Evolutionary conservation across 306 rosid species (phyloP), one percentile per base, ranked within the genome.

Genomic region (Spatholobus suberectus): DNA sequence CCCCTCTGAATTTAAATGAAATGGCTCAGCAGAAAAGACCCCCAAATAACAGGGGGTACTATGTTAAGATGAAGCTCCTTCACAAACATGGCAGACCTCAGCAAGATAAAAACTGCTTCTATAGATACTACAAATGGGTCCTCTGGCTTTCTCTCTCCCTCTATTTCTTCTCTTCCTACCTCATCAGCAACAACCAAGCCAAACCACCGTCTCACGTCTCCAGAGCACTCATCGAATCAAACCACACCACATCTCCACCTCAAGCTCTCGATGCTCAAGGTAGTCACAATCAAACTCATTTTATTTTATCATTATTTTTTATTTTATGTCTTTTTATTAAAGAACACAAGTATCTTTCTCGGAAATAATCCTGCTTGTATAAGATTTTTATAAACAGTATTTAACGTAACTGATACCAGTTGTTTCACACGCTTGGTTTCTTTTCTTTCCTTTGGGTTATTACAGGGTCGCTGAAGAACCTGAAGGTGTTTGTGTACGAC

Each of bases 51-150:
- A 78, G 86, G 81, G 97, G 94, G 1, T 89, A 94, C 84, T 92
- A 96, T 81, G 91, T 94, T 1, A 91, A 77, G 75, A 96, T 96
- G 99, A 96, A 89, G 88, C 90, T 96, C 82, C 83, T 86, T 12
- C 89, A 82, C 70, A 96, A 90, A 83, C 83, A 91, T 73, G 88
- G 86, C 27, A 87, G 98, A 20, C 46, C 72, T 40, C 59, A 52
- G 5, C 93, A 90, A 71, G 94, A 94, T 29, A 88, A 88, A 61
- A 61, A 73, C 85, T 90, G 77, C 73, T 87, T 92, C 32, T 83
- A 78, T 73, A 88, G 58, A 76, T 87, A 92, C 43, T 92, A 85
- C 91, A 96, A 94, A 89, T 92, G 89, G 88, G 32, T 96, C n/a
- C 93, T 96, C 13, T 96, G 98, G 95, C 75, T 91, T 29, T 92